Base-by-base conservation (phyloP, 2,329 filamentous ascomycete species). In the Colletotrichum viniferum region DNA sequence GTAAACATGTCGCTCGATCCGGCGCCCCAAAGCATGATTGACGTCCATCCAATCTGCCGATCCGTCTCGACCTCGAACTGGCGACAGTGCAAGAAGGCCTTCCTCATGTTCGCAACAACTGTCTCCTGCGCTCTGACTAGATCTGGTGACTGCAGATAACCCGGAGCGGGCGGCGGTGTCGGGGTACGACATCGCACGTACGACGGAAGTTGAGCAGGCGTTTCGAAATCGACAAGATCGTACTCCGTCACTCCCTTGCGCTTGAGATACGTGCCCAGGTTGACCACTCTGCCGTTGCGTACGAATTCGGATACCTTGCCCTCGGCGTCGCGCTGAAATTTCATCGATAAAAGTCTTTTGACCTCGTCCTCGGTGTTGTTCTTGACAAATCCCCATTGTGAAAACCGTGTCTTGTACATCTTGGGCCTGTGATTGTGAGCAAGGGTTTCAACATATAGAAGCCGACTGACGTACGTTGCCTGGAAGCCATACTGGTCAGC, bases 401-500 rank as follows among this genome's bases (percentile, higher is more conserved):
- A 88, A 78, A 89, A 89, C 28, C 88, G 83, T n/a, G 88, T 89
- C 79, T 90, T 90, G 80, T 90, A 90, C 88, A 90, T 90, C 77
- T 89, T 88, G 21, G 88, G 87, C 21, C 88, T 89, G 65, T 38
- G 64, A 26, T 34, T 12, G 34, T 58, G 76, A 81, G 64, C 82
- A 34, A 24, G 16, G 10, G 14, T 38, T 61, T 34, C 26, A 12
- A 16, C 6, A 28, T 12, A 21, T n/a, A 38, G 21, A 10, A 7
- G 13, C 24, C 26, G 14, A 13, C 6, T 32, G 62, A 81, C 87
- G 82, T 81, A 89, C 87, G 87, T 89, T 70, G 87, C 87, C 78
- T 87, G 85, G 77, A 89, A 89, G 21, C 84, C 84, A 69, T 87
- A 84, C 76, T 85, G 84, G 8, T 88, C 87, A 32, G 86, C 84